Percentiles rank a stretch among this genome's conserved stretches.
phyloP scores from a whole-genome alignment of 768 basidiomycete species.

The Podaxis rugospora region DNA sequence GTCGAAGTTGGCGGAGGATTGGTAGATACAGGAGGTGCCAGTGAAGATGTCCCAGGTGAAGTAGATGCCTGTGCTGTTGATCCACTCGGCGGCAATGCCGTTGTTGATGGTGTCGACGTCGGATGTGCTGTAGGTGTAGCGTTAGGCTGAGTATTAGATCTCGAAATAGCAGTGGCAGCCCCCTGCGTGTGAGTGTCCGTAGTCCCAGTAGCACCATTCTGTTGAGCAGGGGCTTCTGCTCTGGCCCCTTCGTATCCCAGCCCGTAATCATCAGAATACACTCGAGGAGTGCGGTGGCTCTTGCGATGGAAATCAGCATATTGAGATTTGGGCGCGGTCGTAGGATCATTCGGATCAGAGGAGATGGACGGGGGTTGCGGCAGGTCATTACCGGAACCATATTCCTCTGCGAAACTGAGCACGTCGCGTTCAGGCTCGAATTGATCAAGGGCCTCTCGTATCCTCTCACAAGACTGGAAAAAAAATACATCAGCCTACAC shows the following conservation, averaged over 20 bases:
- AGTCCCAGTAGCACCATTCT: neutral
- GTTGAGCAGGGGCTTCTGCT: neutral
- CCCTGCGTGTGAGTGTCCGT: conserved; percentile 21
- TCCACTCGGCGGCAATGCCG: neutral
- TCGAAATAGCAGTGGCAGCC: neutral
- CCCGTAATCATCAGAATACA: conserved; percentile 8
- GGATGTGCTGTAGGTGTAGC: neutral
- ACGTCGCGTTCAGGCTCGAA: conserved; percentile 83
- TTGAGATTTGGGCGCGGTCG: conserved; percentile 21
- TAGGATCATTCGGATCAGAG: conserved; percentile 38
- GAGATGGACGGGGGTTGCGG: conserved; percentile 71
- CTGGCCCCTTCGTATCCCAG: neutral
- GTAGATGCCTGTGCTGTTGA: neutral
- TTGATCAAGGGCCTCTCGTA: conserved; percentile 81
- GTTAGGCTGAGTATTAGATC: neutral
- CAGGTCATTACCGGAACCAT: conserved; percentile 82
- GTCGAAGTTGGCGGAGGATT: neutral
- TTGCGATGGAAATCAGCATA: conserved; percentile 27
- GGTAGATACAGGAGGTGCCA: neutral
- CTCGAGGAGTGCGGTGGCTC: conserved; percentile 21
- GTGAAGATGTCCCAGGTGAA: neutral
- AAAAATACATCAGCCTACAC: neutral
- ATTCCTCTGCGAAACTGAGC: conserved; percentile 79
- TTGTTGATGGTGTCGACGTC: neutral
- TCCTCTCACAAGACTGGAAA: conserved; percentile 81